Percentiles rank a stretch among this genome's conserved stretches.
Evolutionary conservation across 2,329 filamentous ascomycete genomes (phyloP).

Genomic region (Scopulariopsis brevicaulis): DNA sequence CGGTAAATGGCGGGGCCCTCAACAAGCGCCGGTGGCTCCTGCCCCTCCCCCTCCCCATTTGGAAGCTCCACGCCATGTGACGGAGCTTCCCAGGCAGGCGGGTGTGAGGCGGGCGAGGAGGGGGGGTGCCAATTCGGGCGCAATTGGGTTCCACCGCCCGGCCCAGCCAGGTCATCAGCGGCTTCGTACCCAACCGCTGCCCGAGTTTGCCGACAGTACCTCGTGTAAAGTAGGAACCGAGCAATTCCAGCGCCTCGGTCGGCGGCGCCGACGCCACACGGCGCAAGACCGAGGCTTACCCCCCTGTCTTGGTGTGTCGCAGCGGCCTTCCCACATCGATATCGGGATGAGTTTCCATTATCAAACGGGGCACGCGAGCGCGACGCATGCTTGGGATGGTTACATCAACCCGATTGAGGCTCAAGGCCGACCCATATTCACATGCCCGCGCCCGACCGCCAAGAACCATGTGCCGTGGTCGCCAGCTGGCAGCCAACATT

Average conservation of each 20-base stretch:
- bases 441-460: not conserved
- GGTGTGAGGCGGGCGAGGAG: too few species aligned
- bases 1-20: not conserved
- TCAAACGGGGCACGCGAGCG: too few species aligned
- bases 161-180: too few species aligned
- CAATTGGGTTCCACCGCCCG: not conserved
- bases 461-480: not conserved
- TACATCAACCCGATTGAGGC: not conserved
- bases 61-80: not conserved
- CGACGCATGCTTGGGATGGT: not conserved
- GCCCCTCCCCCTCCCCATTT: not conserved
- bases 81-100: not conserved
- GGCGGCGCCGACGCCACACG: not conserved
- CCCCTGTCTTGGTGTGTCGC: too few species aligned
- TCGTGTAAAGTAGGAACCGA: too few species aligned
- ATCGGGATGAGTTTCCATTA: too few species aligned
- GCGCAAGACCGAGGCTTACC: too few species aligned
- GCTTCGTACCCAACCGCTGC: too few species aligned
- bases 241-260: not conserved
- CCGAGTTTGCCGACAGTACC: too few species aligned
- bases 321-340: too few species aligned
- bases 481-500: not conserved
- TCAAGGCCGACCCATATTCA: not conserved
- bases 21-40: not conserved
- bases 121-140: not conserved